These are phyloP conservation scores for Trifolium pratense DNA, from an alignment of 306 rosid genomes.

Conservation along the genomic window DNA sequence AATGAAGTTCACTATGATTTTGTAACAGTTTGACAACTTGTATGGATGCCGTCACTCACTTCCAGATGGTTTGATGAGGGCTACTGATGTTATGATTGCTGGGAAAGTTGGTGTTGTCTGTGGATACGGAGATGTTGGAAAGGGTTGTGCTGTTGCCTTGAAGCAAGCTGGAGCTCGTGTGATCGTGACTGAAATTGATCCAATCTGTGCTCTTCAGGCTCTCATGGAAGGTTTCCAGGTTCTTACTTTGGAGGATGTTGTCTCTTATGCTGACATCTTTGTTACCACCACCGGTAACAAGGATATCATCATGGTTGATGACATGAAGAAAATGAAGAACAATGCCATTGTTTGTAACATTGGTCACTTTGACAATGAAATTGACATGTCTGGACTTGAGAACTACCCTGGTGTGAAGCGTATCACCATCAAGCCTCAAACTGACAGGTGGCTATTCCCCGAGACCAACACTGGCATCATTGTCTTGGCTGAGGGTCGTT, in stretches of 20 bases:
- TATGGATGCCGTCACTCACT: slow-evolving; percentile 99
- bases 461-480: slow-evolving; percentile 79
- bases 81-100: slow-evolving; percentile 97
- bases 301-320: slow-evolving; percentile 90
- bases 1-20: background rate
- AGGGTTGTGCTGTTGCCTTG: slow-evolving; percentile 97
- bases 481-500: slow-evolving; percentile 89
- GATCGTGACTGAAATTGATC: slow-evolving; percentile 92
- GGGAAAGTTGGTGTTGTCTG: slow-evolving; percentile 88
- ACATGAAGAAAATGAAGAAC: slow-evolving; percentile 98
- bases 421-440: slow-evolving; percentile 94
- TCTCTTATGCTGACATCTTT: slow-evolving; percentile 81
- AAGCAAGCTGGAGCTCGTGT: slow-evolving; percentile 99
- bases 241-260: slow-evolving; percentile 69
- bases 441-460: slow-evolving; percentile 96
- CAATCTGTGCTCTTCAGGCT: slow-evolving; percentile 98
- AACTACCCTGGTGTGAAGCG: slow-evolving; percentile 86
- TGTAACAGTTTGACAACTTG: slow-evolving; percentile 90
- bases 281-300: slow-evolving; percentile 99
- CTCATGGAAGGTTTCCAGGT: slow-evolving; percentile 93
- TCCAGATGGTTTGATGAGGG: slow-evolving; percentile 97
- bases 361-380: slow-evolving; percentile 97
- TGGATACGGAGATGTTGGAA: slow-evolving; percentile 97
- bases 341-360: slow-evolving; percentile 96
- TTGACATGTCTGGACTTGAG: slow-evolving; percentile 84